Percentiles rank a stretch among this genome's conserved stretches.
Evolutionary conservation across 495 filamentous ascomycete species (phyloP).

Genomic region (Staphylotrichum longicolle): DNA sequence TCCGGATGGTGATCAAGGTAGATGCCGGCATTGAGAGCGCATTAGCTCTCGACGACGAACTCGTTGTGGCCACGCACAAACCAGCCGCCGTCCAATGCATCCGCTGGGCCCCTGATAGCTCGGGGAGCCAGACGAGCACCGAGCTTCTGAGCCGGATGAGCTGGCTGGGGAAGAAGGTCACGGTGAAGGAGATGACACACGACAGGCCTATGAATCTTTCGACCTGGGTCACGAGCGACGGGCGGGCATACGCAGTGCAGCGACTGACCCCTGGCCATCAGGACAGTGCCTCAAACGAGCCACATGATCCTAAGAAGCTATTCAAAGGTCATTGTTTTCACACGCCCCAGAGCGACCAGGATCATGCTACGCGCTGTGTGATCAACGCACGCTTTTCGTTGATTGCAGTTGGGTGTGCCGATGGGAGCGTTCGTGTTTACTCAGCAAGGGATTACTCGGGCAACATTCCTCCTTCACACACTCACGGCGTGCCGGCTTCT

Average conservation of each 20-base stretch:
- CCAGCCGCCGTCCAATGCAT: slow-evolving; percentile 96
- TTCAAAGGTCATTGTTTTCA: slow-evolving; percentile 95
- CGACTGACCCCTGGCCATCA: slow-evolving; percentile 41
- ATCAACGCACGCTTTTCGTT: slow-evolving; percentile 95
- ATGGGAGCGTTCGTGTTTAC: slow-evolving; percentile 81
- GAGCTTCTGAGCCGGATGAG: slow-evolving; percentile 84
- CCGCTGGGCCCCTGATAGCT: slow-evolving; percentile 81
- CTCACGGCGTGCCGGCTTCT: slow-evolving; percentile 64
- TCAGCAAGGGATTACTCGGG: slow-evolving; percentile 89
- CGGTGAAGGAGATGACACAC: slow-evolving; percentile 84
- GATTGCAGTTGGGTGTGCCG: slow-evolving; percentile 78
- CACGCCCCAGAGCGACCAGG: slow-evolving; percentile 55
- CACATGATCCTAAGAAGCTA: slow-evolving; percentile 55
- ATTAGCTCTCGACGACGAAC: slow-evolving; percentile 88
- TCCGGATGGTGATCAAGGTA: slow-evolving; percentile 97
- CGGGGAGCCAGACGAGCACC: slow-evolving; percentile 81
- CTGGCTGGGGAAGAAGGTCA: slow-evolving; percentile 74
- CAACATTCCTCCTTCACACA: slow-evolving; percentile 87
- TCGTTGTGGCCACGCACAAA: slow-evolving; percentile 90
- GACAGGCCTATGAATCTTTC: slow-evolving; percentile 96
- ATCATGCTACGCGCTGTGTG: slow-evolving; percentile 67
- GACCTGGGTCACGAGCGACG: slow-evolving; percentile 89
- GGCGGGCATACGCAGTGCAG: slow-evolving; percentile 90
- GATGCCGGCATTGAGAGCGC: slow-evolving; percentile 88
- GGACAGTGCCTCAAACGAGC: slow-evolving; percentile 29